phyloP scores from a whole-genome alignment of 306 rosid genomes.

The Lupinus albus region DNA sequence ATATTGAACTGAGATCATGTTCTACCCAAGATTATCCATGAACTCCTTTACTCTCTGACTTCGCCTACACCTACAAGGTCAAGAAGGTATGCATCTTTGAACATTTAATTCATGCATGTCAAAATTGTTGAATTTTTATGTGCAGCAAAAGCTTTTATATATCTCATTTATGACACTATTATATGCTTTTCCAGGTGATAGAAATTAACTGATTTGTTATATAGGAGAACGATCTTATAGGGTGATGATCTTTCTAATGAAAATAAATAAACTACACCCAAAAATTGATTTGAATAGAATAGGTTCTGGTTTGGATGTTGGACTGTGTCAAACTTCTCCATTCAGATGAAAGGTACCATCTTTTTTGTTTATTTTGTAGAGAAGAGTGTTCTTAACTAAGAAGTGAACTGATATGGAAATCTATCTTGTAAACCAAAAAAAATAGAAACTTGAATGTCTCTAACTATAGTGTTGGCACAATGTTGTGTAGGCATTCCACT shows the following conservation, averaged over 20 bases:
- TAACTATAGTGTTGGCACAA: neutral
- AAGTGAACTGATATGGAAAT: slow-evolving; percentile 14
- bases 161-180: neutral
- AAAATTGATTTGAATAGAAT: neutral
- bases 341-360: neutral
- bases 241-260: slow-evolving; percentile 4
- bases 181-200: slow-evolving; percentile 12
- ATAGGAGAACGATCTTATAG: neutral
- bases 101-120: neutral
- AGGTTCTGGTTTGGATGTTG: neutral
- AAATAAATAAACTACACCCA: neutral
- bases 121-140: neutral
- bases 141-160: neutral
- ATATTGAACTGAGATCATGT: slow-evolving; percentile 4
- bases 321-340: neutral
- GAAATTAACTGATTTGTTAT: neutral
- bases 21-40: slow-evolving; percentile 9
- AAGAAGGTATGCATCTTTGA: slow-evolving; percentile 8
- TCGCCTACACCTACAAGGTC: slow-evolving; percentile 28
- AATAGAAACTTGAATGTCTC: neutral
- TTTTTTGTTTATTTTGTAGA: neutral
- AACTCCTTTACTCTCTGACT: slow-evolving; percentile 6
- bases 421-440: neutral
- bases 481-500: neutral
- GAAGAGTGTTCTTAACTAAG: neutral